Base-by-base conservation (phyloP, 164 flowering plant species). In the Platanus orientalis region DNA sequence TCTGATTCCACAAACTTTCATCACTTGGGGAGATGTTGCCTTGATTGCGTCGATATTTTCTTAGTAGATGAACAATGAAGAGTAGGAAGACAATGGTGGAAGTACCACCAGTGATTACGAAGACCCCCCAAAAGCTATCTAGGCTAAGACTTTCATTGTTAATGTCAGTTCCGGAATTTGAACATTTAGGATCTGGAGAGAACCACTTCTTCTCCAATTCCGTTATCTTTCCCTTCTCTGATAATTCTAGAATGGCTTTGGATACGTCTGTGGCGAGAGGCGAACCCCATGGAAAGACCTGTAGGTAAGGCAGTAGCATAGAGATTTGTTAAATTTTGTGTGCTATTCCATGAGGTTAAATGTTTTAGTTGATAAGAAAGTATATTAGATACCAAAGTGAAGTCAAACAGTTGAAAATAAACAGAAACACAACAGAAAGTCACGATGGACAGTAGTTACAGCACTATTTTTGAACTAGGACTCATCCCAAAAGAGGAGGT, bases 71-170 rank as follows among this genome's bases (percentile, higher is more conserved):
- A 30, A 60, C 3, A 19, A 74, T 20, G 48, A 61, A 75, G 5
- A 71, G 49, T 13, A 75, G 42, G 25, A 75, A 53, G 21, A 58
- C 52, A 21, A 75, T 42, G 2, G 75, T 68, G 26, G 75, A 68
- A 23, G 68, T 68, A 30, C 57, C 54, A 3, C 63, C 70, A 0
- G 76, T 68, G 30, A 79, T n/a, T 0, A 72, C 40, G 52, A 69
- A 81, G 32, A 70, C 71, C 6, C 63, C 85, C 79, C 78, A 76
- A 59, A 81, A 81, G 69, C 69, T 69, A 9, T 69, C 44, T 50
- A 79, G 61, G 29, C 68, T 63, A 23, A 81, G 48, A 34, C 75
- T 73, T 19, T 65, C 72, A 1, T 71, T 61, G 20, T 64, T 24
- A n/a, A 21, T 49, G 12, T 39, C 26, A n/a, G n/a, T 65, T 19